Evolutionary conservation across 2,329 filamentous ascomycete genomes (phyloP).

Genomic region (Beauveria varroae): DNA sequence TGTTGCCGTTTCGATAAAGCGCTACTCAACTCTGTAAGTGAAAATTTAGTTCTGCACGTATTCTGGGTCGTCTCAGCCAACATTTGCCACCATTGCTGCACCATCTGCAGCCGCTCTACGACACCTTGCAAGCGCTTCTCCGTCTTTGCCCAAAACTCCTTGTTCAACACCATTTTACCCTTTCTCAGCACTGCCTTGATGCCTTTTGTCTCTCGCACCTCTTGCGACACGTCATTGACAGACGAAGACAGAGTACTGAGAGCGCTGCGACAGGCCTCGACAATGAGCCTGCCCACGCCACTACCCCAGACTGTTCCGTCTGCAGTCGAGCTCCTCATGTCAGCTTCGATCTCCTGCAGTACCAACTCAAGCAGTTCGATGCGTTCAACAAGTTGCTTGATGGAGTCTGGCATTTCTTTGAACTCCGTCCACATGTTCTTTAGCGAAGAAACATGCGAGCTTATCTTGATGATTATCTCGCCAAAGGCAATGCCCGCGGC

Average conservation of each 20-base stretch:
- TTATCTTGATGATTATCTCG: not conserved
- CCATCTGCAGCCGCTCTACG: not conserved
- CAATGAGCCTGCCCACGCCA: not conserved
- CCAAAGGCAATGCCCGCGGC: not conserved
- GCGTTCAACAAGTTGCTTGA: not conserved
- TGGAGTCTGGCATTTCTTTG: not conserved
- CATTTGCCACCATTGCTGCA: not conserved
- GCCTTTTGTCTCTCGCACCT: not conserved
- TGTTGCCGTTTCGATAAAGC: not conserved
- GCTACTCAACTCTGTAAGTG: not conserved
- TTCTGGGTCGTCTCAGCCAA: not conserved
- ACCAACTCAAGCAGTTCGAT: not conserved
- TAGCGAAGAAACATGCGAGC: not conserved
- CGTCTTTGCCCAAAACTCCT: not conserved
- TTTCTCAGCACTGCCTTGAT: not conserved
- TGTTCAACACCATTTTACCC: not conserved
- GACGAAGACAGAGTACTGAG: not conserved
- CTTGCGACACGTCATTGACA: not conserved
- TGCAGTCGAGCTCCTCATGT: not conserved
- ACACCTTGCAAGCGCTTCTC: not conserved
- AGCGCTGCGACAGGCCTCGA: not conserved
- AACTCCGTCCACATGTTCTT: not conserved
- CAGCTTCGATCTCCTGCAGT: not conserved
- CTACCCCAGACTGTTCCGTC: too few relatives aligned
- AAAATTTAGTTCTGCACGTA: not conserved